Base-by-base conservation (phyloP, 768 basidiomycete species). In the Hebeloma cylindrosporum region DNA sequence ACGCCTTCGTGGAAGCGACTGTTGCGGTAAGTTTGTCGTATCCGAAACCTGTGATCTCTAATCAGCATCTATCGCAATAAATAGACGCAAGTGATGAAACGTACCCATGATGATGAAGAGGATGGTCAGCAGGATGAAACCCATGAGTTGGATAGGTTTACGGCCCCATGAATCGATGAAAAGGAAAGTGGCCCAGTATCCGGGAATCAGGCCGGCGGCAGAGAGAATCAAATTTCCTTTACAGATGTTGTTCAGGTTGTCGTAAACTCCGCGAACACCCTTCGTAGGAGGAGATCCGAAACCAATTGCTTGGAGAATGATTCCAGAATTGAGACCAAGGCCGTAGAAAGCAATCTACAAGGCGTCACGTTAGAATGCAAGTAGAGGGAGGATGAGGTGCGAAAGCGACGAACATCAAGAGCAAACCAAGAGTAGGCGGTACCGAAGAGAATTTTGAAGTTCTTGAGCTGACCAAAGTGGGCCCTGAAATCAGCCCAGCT, bases 391-490 rank as follows among this genome's bases (percentile, higher is more conserved):
- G 26, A 35, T 40, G 29, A 17, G 40, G 36, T 14, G 5, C 30
- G 17, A 17, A 5, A 71, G n/a, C n/a, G n/a, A n/a, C 84, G 43
- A 23, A 83, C 83, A 54, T 89, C 90, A 18, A 92, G 78, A 7
- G 90, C 91, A 50, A 93, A 93, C 92, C 92, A 94, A 7, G 84
- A 87, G 62, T 84, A 93, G 0, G 88, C 64, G 0, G 82, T 75
- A 11, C 88, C 92, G 35, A 93, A 63, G 43, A 93, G 75, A 39
- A 90, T 67, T 68, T 93, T 94, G 53, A 75, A 63, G 64, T 95
- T 90, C 64, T 82, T 57, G 85, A 85, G 85, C 56, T 84, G 67
- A 37, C 78, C 64, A 60, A 90, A 93, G 71, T 90, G 71, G 0
- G 49, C 50, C 1, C 59, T 0, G 69, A 96, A 96, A 66, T 93